phyloP scores from a whole-genome alignment of 441 rosid genomes.

The Pelargonium fulgidum region DNA sequence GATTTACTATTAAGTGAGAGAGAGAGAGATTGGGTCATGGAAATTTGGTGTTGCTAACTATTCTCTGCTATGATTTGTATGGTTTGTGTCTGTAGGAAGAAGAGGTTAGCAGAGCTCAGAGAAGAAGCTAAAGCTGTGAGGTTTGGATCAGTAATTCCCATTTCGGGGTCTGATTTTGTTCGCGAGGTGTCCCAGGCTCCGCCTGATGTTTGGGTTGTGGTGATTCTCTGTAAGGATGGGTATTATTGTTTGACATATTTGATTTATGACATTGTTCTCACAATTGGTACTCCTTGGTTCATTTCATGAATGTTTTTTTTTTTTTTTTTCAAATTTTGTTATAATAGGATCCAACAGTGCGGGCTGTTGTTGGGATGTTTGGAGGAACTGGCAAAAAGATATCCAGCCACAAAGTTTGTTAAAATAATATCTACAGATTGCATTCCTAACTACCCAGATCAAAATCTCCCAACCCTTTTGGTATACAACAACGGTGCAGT shows the following conservation, averaged over 20 bases:
- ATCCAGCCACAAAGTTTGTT: constrained; percentile 89
- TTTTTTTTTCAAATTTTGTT: no score
- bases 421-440: constrained; percentile 94
- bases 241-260: constrained; percentile 19
- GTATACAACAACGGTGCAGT: constrained; percentile 86
- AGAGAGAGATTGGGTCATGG: not conserved
- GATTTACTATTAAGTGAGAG: not conserved
- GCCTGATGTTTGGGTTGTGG: constrained; percentile 91
- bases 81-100: constrained; percentile 51
- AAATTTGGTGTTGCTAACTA: not conserved
- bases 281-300: not conserved
- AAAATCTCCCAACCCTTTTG: constrained; percentile 79
- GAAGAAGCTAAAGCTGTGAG: constrained; percentile 53
- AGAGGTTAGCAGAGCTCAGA: constrained; percentile 77
- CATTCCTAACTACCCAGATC: constrained; percentile 89
- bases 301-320: not conserved
- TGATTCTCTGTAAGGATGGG: constrained; percentile 91
- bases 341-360: constrained; percentile 57
- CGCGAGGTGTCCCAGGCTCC: constrained; percentile 90
- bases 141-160: constrained; percentile 75
- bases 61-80: not conserved
- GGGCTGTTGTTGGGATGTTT: constrained; percentile 63
- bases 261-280: not conserved
- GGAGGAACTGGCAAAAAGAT: constrained; percentile 72
- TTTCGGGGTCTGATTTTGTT: constrained; percentile 83